phyloP scores from a whole-genome alignment of 352 stramenopile genomes.

The Pythium vanterpoolii region DNA sequence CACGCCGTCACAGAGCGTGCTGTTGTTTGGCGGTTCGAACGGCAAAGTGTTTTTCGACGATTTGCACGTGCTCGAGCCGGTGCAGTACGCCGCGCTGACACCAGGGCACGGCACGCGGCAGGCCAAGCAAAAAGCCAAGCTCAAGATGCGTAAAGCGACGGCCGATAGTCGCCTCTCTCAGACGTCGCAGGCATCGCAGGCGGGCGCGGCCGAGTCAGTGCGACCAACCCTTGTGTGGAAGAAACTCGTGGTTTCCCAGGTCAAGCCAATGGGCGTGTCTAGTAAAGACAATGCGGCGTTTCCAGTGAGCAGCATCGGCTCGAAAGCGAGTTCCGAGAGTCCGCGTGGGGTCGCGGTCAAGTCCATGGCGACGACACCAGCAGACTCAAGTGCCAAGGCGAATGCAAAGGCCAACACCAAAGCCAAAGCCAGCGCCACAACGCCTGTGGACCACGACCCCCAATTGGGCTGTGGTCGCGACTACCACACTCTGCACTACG shows the following conservation, averaged over 20 bases:
- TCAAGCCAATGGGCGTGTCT: neutral
- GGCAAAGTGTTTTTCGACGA: conserved; percentile 59
- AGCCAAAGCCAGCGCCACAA: too few relatives aligned
- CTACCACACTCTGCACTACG: conserved; percentile 77
- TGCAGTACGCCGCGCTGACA: conserved; percentile 20
- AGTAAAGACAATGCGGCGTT: neutral
- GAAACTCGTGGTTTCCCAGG: conserved; percentile 37
- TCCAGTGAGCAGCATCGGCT: conserved; percentile 19
- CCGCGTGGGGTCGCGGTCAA: conserved; percentile 3
- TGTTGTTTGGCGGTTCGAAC: conserved; percentile 65
- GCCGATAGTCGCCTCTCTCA: neutral
- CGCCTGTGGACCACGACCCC: neutral
- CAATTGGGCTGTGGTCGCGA: conserved; percentile 33
- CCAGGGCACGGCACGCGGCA: neutral
- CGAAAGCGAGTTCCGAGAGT: conserved; percentile 13
- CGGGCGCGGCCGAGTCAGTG: neutral
- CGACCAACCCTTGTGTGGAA: conserved; percentile 44
- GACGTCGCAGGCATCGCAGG: neutral
- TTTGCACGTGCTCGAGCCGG: conserved; percentile 51
- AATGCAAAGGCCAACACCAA: neutral
- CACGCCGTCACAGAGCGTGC: conserved; percentile 35
- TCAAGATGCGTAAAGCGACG: neutral
- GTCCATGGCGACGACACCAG: neutral
- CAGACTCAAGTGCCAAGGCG: neutral
- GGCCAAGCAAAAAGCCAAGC: conserved; percentile 13